Percentiles rank a stretch among this genome's conserved stretches.
Evolutionary conservation across 177 flowering plant species (phyloP).

Genomic region (Vitis hybrid): DNA sequence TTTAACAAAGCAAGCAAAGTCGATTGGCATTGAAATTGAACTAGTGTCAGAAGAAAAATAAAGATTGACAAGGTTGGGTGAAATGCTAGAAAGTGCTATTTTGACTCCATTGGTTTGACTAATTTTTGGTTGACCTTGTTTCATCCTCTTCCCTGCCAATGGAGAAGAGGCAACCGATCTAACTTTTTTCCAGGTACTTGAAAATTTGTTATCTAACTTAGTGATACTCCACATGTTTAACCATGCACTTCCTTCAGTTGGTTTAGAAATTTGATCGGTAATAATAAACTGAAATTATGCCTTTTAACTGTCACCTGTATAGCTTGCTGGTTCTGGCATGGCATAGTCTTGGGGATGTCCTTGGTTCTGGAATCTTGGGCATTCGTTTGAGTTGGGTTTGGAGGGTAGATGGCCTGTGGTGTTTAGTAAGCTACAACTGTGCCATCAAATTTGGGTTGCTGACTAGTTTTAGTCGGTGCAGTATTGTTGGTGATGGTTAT

Average conservation of each 20-base stretch:
- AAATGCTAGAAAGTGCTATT: not conserved
- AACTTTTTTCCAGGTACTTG: not conserved
- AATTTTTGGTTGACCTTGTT: not conserved
- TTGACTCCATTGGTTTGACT: not conserved
- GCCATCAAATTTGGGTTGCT: too few species aligned
- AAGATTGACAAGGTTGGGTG: not conserved
- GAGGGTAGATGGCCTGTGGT: too few species aligned
- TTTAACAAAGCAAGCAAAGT: not conserved
- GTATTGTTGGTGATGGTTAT: too few species aligned
- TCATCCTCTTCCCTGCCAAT: not conserved
- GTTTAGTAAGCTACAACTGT: too few species aligned
- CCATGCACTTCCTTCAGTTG: not conserved
- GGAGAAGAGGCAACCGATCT: not conserved
- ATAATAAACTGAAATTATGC: too few species aligned
- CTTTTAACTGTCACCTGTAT: too few species aligned
- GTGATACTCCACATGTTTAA: not conserved
- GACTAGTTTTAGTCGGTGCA: too few species aligned
- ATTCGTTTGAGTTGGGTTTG: too few species aligned
- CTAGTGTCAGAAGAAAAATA: not conserved
- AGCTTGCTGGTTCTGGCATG: too few species aligned
- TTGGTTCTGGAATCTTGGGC: too few species aligned
- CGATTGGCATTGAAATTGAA: not conserved
- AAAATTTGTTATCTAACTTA: not conserved
- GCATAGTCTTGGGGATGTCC: too few species aligned
- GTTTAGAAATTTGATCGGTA: not conserved